Evolutionary conservation across 805 yeast species (phyloP), one percentile per base, ranked within the genome.

Genomic region (Ogataea trehalophila): DNA sequence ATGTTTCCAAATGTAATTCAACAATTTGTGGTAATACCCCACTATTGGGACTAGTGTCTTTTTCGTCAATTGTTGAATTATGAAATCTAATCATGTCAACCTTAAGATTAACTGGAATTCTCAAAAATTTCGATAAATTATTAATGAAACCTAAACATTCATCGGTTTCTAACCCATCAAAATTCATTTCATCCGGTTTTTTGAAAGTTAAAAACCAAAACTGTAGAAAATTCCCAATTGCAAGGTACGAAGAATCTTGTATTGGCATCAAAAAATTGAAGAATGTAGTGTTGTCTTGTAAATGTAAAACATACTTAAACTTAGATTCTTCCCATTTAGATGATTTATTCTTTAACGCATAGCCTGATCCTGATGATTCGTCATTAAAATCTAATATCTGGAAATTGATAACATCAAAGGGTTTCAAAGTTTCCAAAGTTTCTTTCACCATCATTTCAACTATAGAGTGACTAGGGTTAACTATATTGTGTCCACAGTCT

Each of bases 201-300:
- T 49, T 41, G 17, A 53, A 47, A 26, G 50, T 47, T 20, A 51
- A 41, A 44, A 57, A 57, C 46, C 53, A 44, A 41, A 48, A 55
- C 39, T 47, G 48, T 39, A 55, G 31, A 18, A 51, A 40, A 14
- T 48, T 41, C 1, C 48, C 53, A 26, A 57, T 52, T 14, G 50
- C 17, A 8, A 35, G 29, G 37, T 34, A 44, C 22, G 48, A 50
- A 9, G 55, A 47, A 34, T 47, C 48, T 18, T 53, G 53, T 29
- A 57, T 26, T 14, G 60, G 60, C 3, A 50, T 15, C 44, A 57
- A 16, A 31, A 57, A 57, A 39, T 55, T 57, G 45, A 45, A 57
- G n/a, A 40, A 33, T 2, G 59, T 55, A 11, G 46, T 48, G 37
- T 36, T 26, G 22, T 57, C 60, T 39, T 55, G 59, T 3, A 57